Evolutionary conservation across 2,329 filamentous ascomycete species (phyloP).

Genomic region (Tolypocladium inflatum): DNA sequence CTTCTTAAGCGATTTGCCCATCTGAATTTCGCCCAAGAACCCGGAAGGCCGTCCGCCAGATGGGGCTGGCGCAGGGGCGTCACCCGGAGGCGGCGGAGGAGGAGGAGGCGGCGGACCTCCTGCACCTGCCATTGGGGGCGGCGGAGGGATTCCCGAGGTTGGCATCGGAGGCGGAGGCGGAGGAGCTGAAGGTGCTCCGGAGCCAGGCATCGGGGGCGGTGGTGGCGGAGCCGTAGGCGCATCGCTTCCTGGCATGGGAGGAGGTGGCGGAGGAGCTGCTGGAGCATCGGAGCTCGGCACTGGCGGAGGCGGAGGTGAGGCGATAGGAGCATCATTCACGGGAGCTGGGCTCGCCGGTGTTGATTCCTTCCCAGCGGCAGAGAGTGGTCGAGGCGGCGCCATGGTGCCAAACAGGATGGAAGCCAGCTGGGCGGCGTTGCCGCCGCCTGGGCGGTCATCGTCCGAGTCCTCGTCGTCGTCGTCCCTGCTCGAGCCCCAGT

Average conservation of each 20-base stretch:
- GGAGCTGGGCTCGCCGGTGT: constrained; percentile 28
- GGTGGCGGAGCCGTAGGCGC: constrained; percentile 15
- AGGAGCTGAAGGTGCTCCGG: constrained; percentile 14
- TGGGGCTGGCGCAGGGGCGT: constrained; percentile 34
- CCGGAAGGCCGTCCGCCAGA: constrained; percentile 43
- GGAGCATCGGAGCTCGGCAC: constrained; percentile 15
- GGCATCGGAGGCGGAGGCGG: constrained; percentile 24
- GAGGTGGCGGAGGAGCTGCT: constrained; percentile 19
- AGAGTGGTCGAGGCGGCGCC: constrained; percentile 83
- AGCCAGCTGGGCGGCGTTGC: constrained; percentile 82
- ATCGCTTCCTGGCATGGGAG: constrained; percentile 14
- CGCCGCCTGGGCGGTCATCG: constrained; percentile 69
- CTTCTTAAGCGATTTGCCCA: constrained; percentile 73
- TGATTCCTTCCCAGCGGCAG: constrained; percentile 65
- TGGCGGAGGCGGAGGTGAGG: constrained; percentile 27
- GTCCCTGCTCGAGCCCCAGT: constrained; percentile 70
- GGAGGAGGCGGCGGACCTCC: constrained; percentile 32
- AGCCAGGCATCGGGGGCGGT: constrained; percentile 16
- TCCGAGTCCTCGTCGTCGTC: constrained; percentile 59
- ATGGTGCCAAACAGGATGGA: constrained; percentile 96
- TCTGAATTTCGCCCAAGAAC: constrained; percentile 74
- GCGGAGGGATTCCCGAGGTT: constrained; percentile 26
- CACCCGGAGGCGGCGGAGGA: constrained; percentile 36
- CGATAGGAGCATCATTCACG: constrained; percentile 29
- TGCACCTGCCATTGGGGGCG: constrained; percentile 18